These are phyloP conservation scores for Polytrichum formosum DNA, from an alignment of 225 moss, liverwort and hornwort species.

Conservation along the genomic window DNA sequence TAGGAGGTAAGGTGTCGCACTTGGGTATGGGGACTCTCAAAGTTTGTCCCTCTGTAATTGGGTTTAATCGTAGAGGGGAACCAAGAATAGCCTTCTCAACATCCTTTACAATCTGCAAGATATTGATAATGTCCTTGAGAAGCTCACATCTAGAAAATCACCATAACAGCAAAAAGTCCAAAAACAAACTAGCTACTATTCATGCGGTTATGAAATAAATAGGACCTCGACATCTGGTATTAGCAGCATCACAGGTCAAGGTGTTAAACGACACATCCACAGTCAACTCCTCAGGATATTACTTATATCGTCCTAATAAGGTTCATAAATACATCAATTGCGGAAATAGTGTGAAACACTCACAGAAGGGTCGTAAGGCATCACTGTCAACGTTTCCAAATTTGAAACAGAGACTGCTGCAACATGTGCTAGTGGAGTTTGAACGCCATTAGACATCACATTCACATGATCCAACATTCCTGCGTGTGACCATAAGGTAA, in stretches of 20 bases:
- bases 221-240: too few species aligned
- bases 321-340: too few species aligned
- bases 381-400: slow-evolving; percentile 71
- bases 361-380: slow-evolving; percentile 84
- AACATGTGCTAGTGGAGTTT: slow-evolving; percentile 56
- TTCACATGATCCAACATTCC: slow-evolving; percentile 85
- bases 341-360: slow-evolving; percentile 16
- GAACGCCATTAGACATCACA: slow-evolving; percentile 61
- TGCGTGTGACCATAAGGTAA: slow-evolving; percentile 15
- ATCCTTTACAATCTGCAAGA: slow-evolving; percentile 69
- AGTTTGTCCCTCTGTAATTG: slow-evolving; percentile 56
- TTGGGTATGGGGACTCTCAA: slow-evolving; percentile 76
- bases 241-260: neutral
- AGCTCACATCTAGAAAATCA: neutral
- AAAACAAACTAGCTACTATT: neutral
- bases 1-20: slow-evolving; percentile 27
- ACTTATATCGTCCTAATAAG: neutral
- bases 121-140: slow-evolving; percentile 6
- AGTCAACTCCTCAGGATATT: neutral
- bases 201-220: too few species aligned
- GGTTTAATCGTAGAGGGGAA: slow-evolving; percentile 81
- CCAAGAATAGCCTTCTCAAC: slow-evolving; percentile 77
- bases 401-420: slow-evolving; percentile 78
- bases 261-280: neutral
- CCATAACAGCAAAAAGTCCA: too few species aligned